Evolutionary conservation across 306 rosid species (phyloP).

Genomic region (Sechiopsis laciniata): DNA sequence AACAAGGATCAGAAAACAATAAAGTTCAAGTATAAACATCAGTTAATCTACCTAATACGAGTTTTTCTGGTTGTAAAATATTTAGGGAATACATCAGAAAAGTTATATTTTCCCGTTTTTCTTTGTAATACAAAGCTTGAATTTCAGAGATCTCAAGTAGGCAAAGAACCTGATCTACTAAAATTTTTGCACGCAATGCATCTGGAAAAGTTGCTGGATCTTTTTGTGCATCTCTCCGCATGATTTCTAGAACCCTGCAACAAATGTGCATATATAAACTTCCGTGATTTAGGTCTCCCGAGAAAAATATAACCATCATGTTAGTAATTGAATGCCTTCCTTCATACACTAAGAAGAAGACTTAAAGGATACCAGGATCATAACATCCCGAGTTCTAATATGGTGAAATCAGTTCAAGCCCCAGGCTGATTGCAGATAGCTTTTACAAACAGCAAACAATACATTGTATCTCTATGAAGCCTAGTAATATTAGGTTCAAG

Average conservation of each 20-base stretch:
- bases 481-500: neutral
- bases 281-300: neutral
- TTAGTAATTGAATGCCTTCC: neutral
- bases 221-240: slow-evolving; percentile 59
- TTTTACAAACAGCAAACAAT: neutral
- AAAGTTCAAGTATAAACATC: neutral
- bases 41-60: neutral
- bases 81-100: neutral
- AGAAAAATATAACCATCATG: neutral
- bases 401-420: neutral
- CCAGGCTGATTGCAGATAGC: neutral
- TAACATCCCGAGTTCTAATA: neutral
- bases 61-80: neutral
- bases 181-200: slow-evolving; percentile 52
- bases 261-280: neutral
- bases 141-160: slow-evolving; percentile 2
- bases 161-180: slow-evolving; percentile 64
- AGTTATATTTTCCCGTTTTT: neutral
- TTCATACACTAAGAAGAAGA: neutral
- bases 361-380: neutral
- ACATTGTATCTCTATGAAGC: neutral
- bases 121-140: neutral
- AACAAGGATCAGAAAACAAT: slow-evolving; percentile 16
- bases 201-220: slow-evolving; percentile 71
- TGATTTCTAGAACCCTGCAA: slow-evolving; percentile 69